These are phyloP conservation scores for Beauveria sp. DNA, from an alignment of 2,329 filamentous ascomycete species.

Conservation along the genomic window DNA sequence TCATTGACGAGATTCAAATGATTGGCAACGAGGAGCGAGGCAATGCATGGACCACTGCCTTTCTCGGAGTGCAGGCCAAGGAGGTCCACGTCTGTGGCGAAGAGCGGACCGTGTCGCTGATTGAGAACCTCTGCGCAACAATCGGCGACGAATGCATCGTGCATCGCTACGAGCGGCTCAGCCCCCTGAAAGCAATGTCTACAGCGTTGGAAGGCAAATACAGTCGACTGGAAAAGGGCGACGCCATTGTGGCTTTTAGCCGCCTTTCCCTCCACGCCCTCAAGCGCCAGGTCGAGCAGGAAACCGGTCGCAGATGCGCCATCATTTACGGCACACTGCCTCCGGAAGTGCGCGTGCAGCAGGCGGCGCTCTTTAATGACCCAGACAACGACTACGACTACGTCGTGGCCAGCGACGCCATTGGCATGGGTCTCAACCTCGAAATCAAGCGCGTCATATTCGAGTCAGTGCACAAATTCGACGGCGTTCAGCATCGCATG, in stretches of 20 bases:
- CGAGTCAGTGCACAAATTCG: slow-evolving; percentile 66
- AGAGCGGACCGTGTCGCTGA: slow-evolving; percentile 68
- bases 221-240: slow-evolving; percentile 69
- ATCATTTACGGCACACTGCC: slow-evolving; percentile 90
- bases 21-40: slow-evolving; percentile 72
- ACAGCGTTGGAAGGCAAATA: slow-evolving; percentile 58
- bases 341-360: slow-evolving; percentile 84
- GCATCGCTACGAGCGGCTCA: slow-evolving; percentile 77
- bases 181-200: slow-evolving; percentile 60
- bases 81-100: slow-evolving; percentile 95
- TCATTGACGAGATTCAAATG: slow-evolving; percentile 99
- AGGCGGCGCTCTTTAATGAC: slow-evolving; percentile 90
- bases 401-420: slow-evolving; percentile 87
- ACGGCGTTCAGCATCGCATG: slow-evolving; percentile 48
- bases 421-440: slow-evolving; percentile 94
- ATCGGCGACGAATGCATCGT: slow-evolving; percentile 78
- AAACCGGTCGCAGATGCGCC: slow-evolving; percentile 73
- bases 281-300: slow-evolving; percentile 67
- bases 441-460: slow-evolving; percentile 88
- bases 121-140: slow-evolving; percentile 67
- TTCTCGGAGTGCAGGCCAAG: slow-evolving; percentile 77
- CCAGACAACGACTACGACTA: slow-evolving; percentile 93
- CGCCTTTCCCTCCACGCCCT: slow-evolving; percentile 73
- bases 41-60: slow-evolving; percentile 89
- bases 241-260: slow-evolving; percentile 83